phyloP scores from a whole-genome alignment of 164 flowering plant species.

The Buxus sempervirens region DNA sequence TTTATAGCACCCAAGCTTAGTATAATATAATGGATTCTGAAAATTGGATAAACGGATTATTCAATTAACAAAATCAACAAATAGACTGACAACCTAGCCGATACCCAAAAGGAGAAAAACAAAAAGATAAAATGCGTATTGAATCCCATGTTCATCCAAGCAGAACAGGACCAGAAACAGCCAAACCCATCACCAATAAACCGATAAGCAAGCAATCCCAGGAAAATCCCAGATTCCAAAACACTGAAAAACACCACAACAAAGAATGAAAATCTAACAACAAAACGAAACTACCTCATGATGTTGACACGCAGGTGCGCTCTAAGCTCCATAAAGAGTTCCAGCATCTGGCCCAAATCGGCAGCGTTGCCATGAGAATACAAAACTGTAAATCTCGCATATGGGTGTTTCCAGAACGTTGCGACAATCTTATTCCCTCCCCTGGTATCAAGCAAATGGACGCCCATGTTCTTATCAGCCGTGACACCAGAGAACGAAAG shows the following conservation, averaged over 20 bases:
- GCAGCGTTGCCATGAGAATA: constrained; percentile 98
- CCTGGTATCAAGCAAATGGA: constrained; percentile 70
- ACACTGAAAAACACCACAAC: background rate
- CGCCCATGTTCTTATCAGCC: constrained; percentile 75
- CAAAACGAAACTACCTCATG: constrained; percentile 58
- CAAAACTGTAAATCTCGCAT: constrained; percentile 72
- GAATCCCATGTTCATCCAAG: background rate
- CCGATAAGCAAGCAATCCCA: background rate
- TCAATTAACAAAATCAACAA: background rate
- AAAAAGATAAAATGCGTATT: background rate
- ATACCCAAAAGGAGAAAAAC: background rate
- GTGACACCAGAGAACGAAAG: constrained; percentile 58
- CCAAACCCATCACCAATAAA: background rate
- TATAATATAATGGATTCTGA: too few relatives aligned
- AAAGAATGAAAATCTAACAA: constrained; percentile 4
- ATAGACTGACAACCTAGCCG: too few relatives aligned
- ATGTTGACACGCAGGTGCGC: constrained; percentile 90
- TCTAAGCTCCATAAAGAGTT: constrained; percentile 92
- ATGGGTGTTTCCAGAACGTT: constrained; percentile 87
- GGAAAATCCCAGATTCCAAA: background rate
- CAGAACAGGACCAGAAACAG: background rate
- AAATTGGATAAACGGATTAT: background rate
- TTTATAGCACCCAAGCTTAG: too few relatives aligned
- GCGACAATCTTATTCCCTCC: constrained; percentile 82
- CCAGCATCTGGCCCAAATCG: constrained; percentile 92